These are phyloP conservation scores for Penicillium sp. DNA, from an alignment of 2,329 filamentous ascomycete species.

Conservation along the genomic window DNA sequence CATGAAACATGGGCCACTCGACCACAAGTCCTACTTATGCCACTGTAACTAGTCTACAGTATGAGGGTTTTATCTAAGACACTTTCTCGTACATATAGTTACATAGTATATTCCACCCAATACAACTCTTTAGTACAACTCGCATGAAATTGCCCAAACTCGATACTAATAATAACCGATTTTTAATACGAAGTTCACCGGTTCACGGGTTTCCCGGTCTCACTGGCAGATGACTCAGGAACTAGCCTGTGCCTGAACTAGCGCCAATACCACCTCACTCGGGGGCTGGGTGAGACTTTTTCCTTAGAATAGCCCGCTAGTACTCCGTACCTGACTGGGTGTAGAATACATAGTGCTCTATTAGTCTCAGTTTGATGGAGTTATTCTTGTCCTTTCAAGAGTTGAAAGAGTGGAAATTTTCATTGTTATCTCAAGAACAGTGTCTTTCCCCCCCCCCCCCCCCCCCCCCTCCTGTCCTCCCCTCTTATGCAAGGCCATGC, in stretches of 20 bases:
- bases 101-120: not conserved
- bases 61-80: not conserved
- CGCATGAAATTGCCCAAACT: not conserved
- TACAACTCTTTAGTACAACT: not conserved
- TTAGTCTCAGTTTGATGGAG: not conserved
- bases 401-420: not conserved
- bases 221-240: constrained; percentile 8
- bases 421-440: not conserved
- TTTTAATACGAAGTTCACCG: not conserved
- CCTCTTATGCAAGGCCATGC: not conserved
- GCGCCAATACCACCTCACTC: not conserved
- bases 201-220: not conserved
- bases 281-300: not conserved
- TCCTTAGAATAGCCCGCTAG: not conserved
- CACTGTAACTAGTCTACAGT: not conserved
- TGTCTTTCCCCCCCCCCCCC: not conserved
- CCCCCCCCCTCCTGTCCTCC: not conserved
- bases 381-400: not conserved
- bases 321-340: not conserved
- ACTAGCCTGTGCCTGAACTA: constrained; percentile 8
- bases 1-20: not conserved
- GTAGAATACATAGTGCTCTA: not conserved
- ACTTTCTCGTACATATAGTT: not conserved
- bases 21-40: not conserved
- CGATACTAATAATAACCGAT: not conserved